Percentiles rank a stretch among this genome's conserved stretches.
phyloP scores from a whole-genome alignment of 495 filamentous ascomycete species.

The Staphylotrichum longicolle region DNA sequence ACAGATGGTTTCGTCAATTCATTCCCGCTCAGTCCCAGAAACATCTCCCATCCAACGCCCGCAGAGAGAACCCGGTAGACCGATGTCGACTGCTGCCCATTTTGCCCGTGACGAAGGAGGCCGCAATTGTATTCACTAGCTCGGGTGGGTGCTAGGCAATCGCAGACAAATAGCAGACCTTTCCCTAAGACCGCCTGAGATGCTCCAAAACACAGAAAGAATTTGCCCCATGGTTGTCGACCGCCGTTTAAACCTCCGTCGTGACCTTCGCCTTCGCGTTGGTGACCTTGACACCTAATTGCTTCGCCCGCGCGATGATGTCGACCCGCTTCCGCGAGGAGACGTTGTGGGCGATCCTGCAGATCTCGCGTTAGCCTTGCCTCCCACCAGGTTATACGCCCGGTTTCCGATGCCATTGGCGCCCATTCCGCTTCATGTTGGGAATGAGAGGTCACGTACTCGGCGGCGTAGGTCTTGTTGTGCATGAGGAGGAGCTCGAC shows the following conservation, averaged over 20 bases:
- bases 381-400: not conserved
- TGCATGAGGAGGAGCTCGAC: slow-evolving; percentile 99
- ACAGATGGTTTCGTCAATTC: slow-evolving; percentile 1
- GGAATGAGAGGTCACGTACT: slow-evolving; percentile 61
- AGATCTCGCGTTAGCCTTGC: slow-evolving; percentile 8
- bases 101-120: slow-evolving; percentile 31
- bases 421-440: not conserved
- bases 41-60: slow-evolving; percentile 2
- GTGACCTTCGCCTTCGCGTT: slow-evolving; percentile 98
- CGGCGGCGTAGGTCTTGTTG: slow-evolving; percentile 97
- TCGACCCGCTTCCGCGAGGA: slow-evolving; percentile 98
- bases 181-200: slow-evolving; percentile 36
- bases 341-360: slow-evolving; percentile 92
- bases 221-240: slow-evolving; percentile 29
- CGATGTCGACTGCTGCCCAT: slow-evolving; percentile 9
- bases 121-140: slow-evolving; percentile 34
- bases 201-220: slow-evolving; percentile 37
- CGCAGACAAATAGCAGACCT: slow-evolving; percentile 36
- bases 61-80: slow-evolving; percentile 5
- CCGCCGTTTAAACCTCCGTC: slow-evolving; percentile 75
- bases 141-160: slow-evolving; percentile 31
- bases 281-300: slow-evolving; percentile 97
- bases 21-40: slow-evolving; percentile 10
- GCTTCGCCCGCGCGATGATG: slow-evolving; percentile 93
- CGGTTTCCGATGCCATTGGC: not conserved